Evolutionary conservation across 192 early-diverging fungal species (phyloP).

Genomic region (Entomortierella parvispora): DNA sequence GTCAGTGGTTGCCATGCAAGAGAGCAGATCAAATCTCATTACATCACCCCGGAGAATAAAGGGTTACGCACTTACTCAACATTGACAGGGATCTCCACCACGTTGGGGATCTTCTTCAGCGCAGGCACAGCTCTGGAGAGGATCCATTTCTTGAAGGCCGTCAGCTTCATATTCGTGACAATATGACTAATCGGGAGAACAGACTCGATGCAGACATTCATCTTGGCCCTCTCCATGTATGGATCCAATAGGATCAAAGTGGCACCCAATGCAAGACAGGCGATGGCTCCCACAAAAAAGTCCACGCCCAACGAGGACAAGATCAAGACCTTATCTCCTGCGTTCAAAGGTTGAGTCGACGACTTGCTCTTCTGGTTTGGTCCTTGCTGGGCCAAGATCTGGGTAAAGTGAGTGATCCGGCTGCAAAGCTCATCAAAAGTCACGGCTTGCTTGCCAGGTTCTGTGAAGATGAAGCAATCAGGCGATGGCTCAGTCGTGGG

Average conservation of each 20-base stretch:
- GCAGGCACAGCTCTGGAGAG: conserved; percentile 46
- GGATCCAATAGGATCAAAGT: conserved; percentile 45
- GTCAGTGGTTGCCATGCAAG: too few relatives aligned
- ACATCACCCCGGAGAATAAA: too few relatives aligned
- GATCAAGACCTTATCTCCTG: conserved; percentile 47
- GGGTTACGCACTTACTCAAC: conserved; percentile 46
- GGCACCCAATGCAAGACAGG: conserved; percentile 36
- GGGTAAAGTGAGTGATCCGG: conserved; percentile 48
- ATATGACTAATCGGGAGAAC: conserved; percentile 46
- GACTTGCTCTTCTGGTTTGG: conserved; percentile 8
- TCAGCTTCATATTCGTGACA: conserved; percentile 52
- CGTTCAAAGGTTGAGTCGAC: conserved; percentile 15
- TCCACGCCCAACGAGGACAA: conserved; percentile 46
- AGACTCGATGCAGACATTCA: conserved; percentile 51
- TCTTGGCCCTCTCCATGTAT: conserved; percentile 52
- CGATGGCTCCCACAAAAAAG: conserved; percentile 50
- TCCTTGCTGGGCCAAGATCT: conserved; percentile 30
- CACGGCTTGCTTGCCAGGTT: conserved; percentile 34
- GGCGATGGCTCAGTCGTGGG: conserved; percentile 31
- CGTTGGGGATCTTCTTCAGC: conserved; percentile 43
- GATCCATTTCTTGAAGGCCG: conserved; percentile 46
- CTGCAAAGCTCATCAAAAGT: conserved; percentile 45
- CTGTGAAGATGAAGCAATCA: conserved; percentile 50
- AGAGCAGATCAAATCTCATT: too few relatives aligned
- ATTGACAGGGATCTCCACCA: conserved; percentile 44